These are phyloP conservation scores for Ceriops decandra DNA, from an alignment of 345 rosid genomes.

Conservation along the genomic window DNA sequence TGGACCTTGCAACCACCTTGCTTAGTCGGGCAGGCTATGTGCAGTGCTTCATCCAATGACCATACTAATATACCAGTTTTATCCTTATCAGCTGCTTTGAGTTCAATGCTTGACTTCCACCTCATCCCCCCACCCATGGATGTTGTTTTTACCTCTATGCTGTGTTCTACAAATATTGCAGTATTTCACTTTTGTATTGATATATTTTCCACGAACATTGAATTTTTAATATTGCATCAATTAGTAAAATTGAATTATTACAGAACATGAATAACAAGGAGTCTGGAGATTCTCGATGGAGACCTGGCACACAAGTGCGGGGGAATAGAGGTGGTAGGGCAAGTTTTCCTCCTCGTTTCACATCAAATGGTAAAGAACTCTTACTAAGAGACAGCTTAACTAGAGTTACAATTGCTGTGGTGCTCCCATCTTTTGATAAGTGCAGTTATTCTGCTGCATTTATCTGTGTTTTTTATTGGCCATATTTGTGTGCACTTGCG, in stretches of 20 bases:
- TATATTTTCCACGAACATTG: background rate
- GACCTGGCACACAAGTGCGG: slow-evolving; percentile 55
- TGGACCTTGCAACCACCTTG: background rate
- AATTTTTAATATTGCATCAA: slow-evolving; percentile 8
- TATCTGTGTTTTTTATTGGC: slow-evolving; percentile 6
- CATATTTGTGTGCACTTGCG: background rate
- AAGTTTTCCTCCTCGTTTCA: slow-evolving; percentile 46
- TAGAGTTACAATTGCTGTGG: slow-evolving; percentile 10
- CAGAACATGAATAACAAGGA: slow-evolving; percentile 64
- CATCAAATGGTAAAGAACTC: slow-evolving; percentile 51
- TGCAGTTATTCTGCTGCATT: slow-evolving; percentile 15
- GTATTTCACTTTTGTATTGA: background rate
- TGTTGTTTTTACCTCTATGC: background rate
- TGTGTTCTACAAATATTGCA: background rate
- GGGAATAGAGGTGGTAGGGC: slow-evolving; percentile 59
- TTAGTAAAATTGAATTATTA: slow-evolving; percentile 14
- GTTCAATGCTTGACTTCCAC: background rate
- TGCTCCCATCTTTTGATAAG: slow-evolving; percentile 6
- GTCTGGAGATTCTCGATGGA: slow-evolving; percentile 66
- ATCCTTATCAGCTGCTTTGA: background rate
- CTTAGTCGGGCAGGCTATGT: background rate
- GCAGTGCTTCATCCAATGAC: background rate
- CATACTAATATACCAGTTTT: too few relatives aligned
- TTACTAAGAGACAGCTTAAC: background rate
- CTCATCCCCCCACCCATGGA: too few relatives aligned